phyloP scores from a whole-genome alignment of 108 stramenopile genomes.

The Epithemia pelagica region DNA sequence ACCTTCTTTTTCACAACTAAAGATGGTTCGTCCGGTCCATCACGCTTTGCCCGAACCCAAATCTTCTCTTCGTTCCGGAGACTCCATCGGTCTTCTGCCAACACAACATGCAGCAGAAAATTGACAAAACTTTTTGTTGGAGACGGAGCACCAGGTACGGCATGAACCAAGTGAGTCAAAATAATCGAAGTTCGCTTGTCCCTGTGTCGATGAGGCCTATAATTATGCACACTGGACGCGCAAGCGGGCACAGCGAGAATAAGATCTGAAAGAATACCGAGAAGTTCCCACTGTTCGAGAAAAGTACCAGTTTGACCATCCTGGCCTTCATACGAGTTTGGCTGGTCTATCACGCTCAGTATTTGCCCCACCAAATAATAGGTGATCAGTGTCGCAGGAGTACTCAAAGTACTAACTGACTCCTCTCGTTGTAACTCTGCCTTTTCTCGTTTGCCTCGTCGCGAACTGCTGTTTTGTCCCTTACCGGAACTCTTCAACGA shows the following conservation, averaged over 20 bases:
- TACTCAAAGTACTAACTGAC: slow-evolving; percentile 8
- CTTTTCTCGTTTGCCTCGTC: slow-evolving; percentile 3
- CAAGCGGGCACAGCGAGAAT: slow-evolving; percentile 86
- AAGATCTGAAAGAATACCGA: slow-evolving; percentile 83
- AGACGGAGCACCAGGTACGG: slow-evolving; percentile 55
- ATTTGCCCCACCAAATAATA: slow-evolving; percentile 45
- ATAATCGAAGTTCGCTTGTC: slow-evolving; percentile 6
- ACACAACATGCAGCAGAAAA: slow-evolving; percentile 77
- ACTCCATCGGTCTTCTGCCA: slow-evolving; percentile 65
- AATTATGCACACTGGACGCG: slow-evolving; percentile 79
- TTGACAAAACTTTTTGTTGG: slow-evolving; percentile 76
- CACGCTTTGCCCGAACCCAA: slow-evolving; percentile 11
- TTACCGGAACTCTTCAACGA: not conserved
- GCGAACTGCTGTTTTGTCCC: not conserved
- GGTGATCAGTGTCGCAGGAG: slow-evolving; percentile 45
- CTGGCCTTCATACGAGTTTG: not conserved
- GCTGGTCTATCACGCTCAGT: slow-evolving; percentile 7
- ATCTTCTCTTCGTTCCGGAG: slow-evolving; percentile 7
- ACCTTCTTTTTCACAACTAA: slow-evolving; percentile 11
- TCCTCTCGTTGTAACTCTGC: slow-evolving; percentile 20
- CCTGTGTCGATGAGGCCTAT: slow-evolving; percentile 18
- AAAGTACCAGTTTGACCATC: slow-evolving; percentile 31
- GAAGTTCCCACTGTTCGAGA: slow-evolving; percentile 50
- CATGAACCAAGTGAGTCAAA: slow-evolving; percentile 40
- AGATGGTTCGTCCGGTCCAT: slow-evolving; percentile 11